Base-by-base conservation (phyloP, 2,329 filamentous ascomycete species). In the Trichoderma gracile region DNA sequence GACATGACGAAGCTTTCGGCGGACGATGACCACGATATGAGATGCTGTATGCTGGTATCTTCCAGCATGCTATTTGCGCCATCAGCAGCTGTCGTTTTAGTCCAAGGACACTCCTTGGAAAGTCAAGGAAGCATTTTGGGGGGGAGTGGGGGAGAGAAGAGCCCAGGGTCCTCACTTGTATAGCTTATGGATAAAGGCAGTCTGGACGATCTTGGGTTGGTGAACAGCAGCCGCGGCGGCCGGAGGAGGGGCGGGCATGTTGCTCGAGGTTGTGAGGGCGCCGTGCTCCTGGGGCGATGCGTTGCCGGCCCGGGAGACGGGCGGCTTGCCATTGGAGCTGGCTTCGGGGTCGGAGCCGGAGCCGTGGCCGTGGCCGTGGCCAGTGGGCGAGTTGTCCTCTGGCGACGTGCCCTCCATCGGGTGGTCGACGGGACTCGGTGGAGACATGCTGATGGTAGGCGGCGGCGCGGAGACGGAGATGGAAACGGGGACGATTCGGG, bases 1-100 rank as follows among this genome's bases (percentile, higher is more conserved):
- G 93, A 97, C 92, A 99, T 98, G 73, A 99, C 93, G 76, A 99
- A 99, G 78, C 95, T 98, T 76, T 99, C 95, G 66, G 93, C 93
- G 57, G 90, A 91, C 70, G 83, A 88, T 1, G 94, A 96, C 95
- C 95, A 99, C 9, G 94, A 96, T 73, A 99, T 99, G 67, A 99
- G 82, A 77, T 98, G 93, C 73, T 95, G 91, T 67, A 99, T 99
- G 71, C 83, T 90, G 42, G 88, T 88, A 75, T 99, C 95, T 77
- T 99, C 95, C 67, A 99, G 98, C 79, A 94, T 98, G 46, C 53
- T 59, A 46, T 43, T 59, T 42, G 45, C 56, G 25, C 30, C 30
- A 21, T 59, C 15, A 59, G 45, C 40, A 59, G 46, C 56, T 17
- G 45, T 50, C 45, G 7, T 45, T 27, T 25, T 5, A 10, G 21